phyloP scores from a whole-genome alignment of 371 early-diverging fungal genomes.

The Saksenaea vasiformis region DNA sequence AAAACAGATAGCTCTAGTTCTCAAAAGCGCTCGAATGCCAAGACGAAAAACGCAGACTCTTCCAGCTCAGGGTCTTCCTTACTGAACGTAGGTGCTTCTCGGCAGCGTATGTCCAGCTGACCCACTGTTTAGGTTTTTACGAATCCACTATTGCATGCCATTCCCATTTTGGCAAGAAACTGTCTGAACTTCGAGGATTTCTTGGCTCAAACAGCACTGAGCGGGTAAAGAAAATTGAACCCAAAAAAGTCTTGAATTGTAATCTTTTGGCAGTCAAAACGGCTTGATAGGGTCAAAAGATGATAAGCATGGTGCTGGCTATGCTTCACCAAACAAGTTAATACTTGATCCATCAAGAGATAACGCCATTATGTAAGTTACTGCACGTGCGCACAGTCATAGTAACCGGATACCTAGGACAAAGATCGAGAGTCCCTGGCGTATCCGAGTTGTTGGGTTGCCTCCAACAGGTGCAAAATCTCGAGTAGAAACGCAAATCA shows the following conservation, averaged over 20 bases:
- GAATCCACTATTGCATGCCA: slow-evolving; percentile 54
- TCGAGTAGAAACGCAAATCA: slow-evolving; percentile 84
- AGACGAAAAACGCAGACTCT: neutral
- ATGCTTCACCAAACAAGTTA: slow-evolving; percentile 29
- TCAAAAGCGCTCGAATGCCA: neutral
- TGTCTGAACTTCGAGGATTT: slow-evolving; percentile 52
- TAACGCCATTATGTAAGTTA: slow-evolving; percentile 28
- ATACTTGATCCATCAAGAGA: slow-evolving; percentile 24
- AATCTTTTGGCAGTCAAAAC: slow-evolving; percentile 28
- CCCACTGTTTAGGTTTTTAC: slow-evolving; percentile 33
- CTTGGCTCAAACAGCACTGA: slow-evolving; percentile 43
- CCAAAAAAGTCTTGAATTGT: neutral
- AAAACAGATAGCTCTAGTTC: neutral
- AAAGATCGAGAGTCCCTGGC: slow-evolving; percentile 37
- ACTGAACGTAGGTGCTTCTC: neutral
- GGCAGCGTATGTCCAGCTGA: neutral
- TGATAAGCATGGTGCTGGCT: slow-evolving; percentile 15
- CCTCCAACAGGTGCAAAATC: slow-evolving; percentile 76
- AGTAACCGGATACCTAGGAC: slow-evolving; percentile 7
- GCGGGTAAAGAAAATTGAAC: slow-evolving; percentile 29
- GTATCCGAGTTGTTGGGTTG: slow-evolving; percentile 67
- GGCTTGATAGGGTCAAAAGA: slow-evolving; percentile 39
- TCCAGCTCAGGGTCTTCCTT: neutral
- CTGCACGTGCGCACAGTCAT: neutral
- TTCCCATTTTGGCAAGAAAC: slow-evolving; percentile 52